These are phyloP conservation scores for Dioscorea dumetorum DNA, from an alignment of 106 monocot species.

Conservation along the genomic window DNA sequence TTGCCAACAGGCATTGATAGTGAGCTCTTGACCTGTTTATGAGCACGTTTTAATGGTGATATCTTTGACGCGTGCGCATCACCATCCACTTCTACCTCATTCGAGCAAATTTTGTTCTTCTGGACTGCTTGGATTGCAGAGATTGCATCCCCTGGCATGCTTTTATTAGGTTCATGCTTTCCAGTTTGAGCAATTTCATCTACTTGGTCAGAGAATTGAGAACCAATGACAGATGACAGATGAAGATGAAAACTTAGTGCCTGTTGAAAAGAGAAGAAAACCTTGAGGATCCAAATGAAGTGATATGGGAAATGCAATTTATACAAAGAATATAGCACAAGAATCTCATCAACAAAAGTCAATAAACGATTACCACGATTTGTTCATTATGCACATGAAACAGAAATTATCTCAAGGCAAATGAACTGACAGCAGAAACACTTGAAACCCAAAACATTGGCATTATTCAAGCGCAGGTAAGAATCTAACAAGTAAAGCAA, in stretches of 20 bases:
- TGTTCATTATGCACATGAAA: too few relatives aligned
- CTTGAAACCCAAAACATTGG: background rate
- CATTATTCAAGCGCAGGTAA: background rate
- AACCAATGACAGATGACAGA: constrained; percentile 46
- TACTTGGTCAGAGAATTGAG: constrained; percentile 17
- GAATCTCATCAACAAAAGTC: background rate
- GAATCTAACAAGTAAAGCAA: background rate
- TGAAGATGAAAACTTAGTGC: constrained; percentile 34
- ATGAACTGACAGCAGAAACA: background rate
- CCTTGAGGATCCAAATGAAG: too few relatives aligned
- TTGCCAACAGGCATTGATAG: background rate
- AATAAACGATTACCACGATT: too few relatives aligned
- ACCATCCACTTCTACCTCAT: constrained; percentile 15
- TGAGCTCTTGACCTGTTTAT: background rate
- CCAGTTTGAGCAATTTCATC: constrained; percentile 1
- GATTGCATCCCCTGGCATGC: background rate
- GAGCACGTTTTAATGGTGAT: background rate
- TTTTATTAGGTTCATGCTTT: constrained; percentile 13
- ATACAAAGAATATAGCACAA: background rate
- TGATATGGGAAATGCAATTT: too few relatives aligned
- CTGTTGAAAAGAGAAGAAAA: constrained; percentile 22
- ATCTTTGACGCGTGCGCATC: background rate
- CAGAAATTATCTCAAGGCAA: background rate
- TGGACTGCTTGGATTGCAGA: constrained; percentile 8
- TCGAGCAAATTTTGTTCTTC: background rate